Evolutionary conservation across 2,329 filamentous ascomycete species (phyloP), one percentile per base, ranked within the genome.

Genomic region (Calonectria honghensis): DNA sequence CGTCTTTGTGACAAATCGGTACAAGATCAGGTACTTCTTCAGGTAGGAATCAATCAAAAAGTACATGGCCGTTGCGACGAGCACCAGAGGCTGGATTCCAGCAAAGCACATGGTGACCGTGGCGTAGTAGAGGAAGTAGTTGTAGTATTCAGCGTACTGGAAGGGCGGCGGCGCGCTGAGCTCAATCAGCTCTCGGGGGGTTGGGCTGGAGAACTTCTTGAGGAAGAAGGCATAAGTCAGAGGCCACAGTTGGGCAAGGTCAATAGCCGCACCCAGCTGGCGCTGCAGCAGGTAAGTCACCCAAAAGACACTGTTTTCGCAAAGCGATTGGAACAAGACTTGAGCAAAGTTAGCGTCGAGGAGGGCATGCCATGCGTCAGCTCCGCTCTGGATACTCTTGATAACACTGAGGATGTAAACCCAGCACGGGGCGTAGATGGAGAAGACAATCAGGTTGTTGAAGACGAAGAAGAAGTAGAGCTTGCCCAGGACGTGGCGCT

Each of bases 101-200:
- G 94, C 93, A 82, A 97, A 98, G 80, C 93, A 95, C 20, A 99
- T 88, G 0, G 95, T 94, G 39, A 98, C 94, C 0, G 96, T 98
- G 31, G 94, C 90, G 86, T 98, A 99, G 86, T 95, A 99, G 37
- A 98, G 89, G 85, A 98, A 98, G 84, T 98, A 98, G 85, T 98
- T 98, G 90, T 98, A 99, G 86, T 98, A 98, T 79, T 92, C 95
- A 73, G 97, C 95, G 82, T 98, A 98, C 79, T 98, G 96, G 83
- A 99, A 98, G 0, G 95, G 89, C 2, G 95, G 96, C 1, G 97
- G 97, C 4, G 97, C 97, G 0, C 96, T 98, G 82, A 97, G 91
- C 84, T 98, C 95, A 79, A 98, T 98, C 79, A 97, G 88, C 84
- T 98, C 94, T 79, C 97, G 91, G 6, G 97, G 97, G 3, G 97